Conservation (phyloP, 352 stramenopile genomes). For the Phytophthora melonis region DNA sequence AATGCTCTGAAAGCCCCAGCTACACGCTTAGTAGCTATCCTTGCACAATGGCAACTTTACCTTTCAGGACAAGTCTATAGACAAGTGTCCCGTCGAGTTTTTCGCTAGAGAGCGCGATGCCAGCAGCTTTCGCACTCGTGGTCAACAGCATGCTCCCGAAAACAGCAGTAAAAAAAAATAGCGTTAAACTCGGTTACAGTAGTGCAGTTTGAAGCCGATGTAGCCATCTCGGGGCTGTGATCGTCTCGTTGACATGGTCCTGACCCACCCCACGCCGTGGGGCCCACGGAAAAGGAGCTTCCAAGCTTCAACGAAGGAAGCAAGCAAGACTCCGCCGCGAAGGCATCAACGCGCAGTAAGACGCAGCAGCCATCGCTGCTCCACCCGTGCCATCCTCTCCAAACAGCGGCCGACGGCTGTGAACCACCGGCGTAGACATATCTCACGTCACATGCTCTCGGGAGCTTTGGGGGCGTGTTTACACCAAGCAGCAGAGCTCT, state of each 20-base stretch:
- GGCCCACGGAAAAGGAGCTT: not conserved
- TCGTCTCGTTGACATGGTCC: slow-evolving; percentile 16
- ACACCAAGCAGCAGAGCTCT: not conserved
- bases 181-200: no score
- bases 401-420: no score
- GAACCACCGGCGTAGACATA: not conserved
- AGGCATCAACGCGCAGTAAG: no score
- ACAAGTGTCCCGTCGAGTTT: no score
- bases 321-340: no score
- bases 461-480: not conserved
- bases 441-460: not conserved
- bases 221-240: slow-evolving; percentile 22
- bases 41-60: no score
- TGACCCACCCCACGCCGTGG: not conserved
- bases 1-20: not conserved
- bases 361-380: no score
- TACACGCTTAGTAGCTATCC: no score
- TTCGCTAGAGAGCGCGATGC: not conserved
- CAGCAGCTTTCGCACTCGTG: not conserved
- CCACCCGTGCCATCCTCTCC: no score
- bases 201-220: not conserved
- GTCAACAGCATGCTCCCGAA: not conserved
- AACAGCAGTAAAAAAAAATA: not conserved
- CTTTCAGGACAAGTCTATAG: no score
- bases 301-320: not conserved